Evolutionary conservation across 2,329 filamentous ascomycete genomes (phyloP).

Genomic region (Fusarium vanettenii): DNA sequence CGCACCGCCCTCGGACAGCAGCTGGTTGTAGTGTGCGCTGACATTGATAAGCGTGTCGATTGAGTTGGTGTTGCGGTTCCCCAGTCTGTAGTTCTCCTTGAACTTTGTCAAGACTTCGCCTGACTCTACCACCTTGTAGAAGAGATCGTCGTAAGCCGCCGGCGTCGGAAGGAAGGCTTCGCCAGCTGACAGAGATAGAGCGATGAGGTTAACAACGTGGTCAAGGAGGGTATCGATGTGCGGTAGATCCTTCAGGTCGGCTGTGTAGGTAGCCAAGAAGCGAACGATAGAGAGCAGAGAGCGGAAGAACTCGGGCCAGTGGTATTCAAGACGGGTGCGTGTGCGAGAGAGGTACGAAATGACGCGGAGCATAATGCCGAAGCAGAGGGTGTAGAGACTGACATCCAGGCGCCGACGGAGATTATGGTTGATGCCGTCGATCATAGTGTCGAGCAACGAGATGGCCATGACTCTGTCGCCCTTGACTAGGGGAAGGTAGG

Average conservation of each 20-base stretch:
- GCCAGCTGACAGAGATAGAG: constrained; percentile 84
- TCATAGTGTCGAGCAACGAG: constrained; percentile 84
- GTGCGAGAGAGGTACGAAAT: constrained; percentile 87
- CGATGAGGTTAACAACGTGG: constrained; percentile 83
- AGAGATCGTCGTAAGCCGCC: constrained; percentile 92
- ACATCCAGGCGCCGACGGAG: constrained; percentile 86
- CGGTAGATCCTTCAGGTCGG: constrained; percentile 76
- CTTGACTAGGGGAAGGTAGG: constrained; percentile 80
- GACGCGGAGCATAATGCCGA: constrained; percentile 85
- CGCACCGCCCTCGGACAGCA: constrained; percentile 70
- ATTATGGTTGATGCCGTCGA: constrained; percentile 95
- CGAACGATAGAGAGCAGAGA: constrained; percentile 87
- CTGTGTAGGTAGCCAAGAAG: constrained; percentile 88
- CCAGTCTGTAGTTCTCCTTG: constrained; percentile 77
- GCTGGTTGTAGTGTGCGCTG: constrained; percentile 85
- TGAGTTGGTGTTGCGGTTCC: constrained; percentile 70
- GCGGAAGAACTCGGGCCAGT: constrained; percentile 96
- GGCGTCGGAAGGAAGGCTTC: constrained; percentile 92
- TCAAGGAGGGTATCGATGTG: constrained; percentile 81
- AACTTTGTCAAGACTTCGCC: constrained; percentile 87
- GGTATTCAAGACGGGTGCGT: constrained; percentile 84
- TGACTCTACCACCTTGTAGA: constrained; percentile 97
- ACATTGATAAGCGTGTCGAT: constrained; percentile 89
- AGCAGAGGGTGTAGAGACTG: constrained; percentile 82
- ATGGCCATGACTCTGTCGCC: constrained; percentile 80